Conservation (phyloP, 768 basidiomycete species). For the Lactarius psammicola region DNA sequence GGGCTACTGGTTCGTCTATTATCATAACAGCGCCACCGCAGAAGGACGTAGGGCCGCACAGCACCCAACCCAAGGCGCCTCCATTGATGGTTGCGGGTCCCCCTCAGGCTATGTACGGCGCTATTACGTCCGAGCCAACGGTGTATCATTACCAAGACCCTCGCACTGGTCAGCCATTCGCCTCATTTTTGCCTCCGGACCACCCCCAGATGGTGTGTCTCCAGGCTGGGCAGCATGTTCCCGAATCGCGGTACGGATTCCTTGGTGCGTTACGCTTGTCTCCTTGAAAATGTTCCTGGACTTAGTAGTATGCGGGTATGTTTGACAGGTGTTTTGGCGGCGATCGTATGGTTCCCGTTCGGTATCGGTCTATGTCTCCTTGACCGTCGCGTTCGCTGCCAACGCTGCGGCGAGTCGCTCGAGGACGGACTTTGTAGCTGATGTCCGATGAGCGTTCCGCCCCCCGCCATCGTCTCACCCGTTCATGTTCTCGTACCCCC, state of each 20-base stretch:
- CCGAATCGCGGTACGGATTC: constrained; percentile 62
- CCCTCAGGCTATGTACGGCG: constrained; percentile 11
- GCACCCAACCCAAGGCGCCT: constrained; percentile 1
- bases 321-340: constrained; percentile 66
- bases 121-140: constrained; percentile 9
- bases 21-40: not conserved
- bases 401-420: constrained; percentile 44
- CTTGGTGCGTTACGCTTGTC: constrained; percentile 51
- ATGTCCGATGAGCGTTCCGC: not conserved
- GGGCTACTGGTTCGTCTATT: too few relatives aligned
- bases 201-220: constrained; percentile 85
- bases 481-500: not conserved
- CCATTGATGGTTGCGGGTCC: constrained; percentile 8
- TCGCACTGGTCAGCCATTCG: constrained; percentile 37
- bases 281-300: not conserved
- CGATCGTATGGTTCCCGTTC: constrained; percentile 83
- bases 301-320: not conserved
- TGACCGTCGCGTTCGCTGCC: constrained; percentile 67
- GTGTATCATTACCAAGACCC: constrained; percentile 37
- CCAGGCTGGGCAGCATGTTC: constrained; percentile 69
- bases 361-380: constrained; percentile 77
- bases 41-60: not conserved
- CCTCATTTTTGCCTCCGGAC: constrained; percentile 67
- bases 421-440: constrained; percentile 37
- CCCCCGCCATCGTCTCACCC: not conserved